These are phyloP conservation scores for Kokia cookei DNA, from an alignment of 441 rosid species.

Conservation along the genomic window DNA sequence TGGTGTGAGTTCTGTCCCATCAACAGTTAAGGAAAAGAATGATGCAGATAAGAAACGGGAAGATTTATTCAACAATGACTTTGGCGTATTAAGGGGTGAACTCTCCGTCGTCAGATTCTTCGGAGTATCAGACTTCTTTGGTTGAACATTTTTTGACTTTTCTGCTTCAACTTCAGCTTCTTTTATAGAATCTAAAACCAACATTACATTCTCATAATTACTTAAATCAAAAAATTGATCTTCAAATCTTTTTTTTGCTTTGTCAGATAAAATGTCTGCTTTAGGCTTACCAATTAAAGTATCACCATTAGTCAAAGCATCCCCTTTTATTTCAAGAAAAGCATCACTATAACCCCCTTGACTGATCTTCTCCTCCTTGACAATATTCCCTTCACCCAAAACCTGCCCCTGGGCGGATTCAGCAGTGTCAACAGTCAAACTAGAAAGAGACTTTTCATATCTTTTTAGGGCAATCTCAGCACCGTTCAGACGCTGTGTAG, in stretches of 20 bases:
- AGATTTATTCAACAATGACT: constrained; percentile 80
- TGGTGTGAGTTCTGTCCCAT: constrained; percentile 63
- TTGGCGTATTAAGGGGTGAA: constrained; percentile 53
- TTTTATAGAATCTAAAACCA: constrained; percentile 39
- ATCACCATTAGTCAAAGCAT: constrained; percentile 36
- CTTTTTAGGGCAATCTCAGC: constrained; percentile 79
- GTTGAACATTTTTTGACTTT: constrained; percentile 55
- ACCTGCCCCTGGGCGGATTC: constrained; percentile 39
- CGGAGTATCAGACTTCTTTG: constrained; percentile 64
- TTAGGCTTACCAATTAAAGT: constrained; percentile 27
- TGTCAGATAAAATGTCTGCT: constrained; percentile 40
- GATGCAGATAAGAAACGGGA: constrained; percentile 98
- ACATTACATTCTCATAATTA: constrained; percentile 58
- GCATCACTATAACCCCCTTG: constrained; percentile 26
- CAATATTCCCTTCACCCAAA: constrained; percentile 37
- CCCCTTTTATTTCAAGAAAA: constrained; percentile 36
- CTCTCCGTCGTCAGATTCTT: constrained; percentile 66
- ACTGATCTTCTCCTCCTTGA: constrained; percentile 31
- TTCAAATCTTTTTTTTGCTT: constrained; percentile 33
- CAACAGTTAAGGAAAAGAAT: constrained; percentile 85
- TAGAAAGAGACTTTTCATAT: constrained; percentile 57
- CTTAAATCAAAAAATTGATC: constrained; percentile 44
- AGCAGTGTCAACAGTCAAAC: constrained; percentile 20
- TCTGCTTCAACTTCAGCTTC: constrained; percentile 68
- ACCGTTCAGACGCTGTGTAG: constrained; percentile 60